Percentiles rank a stretch among this genome's conserved stretches.
These are phyloP conservation scores for Camelina laxa DNA, from an alignment of 345 rosid species.

Conservation along the genomic window DNA sequence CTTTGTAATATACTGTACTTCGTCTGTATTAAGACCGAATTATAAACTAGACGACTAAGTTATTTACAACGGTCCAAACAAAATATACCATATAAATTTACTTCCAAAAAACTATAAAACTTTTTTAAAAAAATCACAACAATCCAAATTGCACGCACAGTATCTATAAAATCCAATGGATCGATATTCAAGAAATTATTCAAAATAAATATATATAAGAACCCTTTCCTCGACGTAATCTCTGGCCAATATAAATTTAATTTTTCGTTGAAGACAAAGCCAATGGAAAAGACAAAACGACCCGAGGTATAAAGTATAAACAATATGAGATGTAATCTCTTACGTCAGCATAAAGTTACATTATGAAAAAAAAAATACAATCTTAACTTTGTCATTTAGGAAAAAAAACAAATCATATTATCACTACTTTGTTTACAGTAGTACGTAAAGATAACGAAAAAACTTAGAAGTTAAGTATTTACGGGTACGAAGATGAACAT, in stretches of 20 bases:
- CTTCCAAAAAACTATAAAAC: neutral
- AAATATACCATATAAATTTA: constrained; percentile 5
- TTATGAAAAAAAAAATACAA: constrained; percentile 30
- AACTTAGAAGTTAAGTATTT: neutral
- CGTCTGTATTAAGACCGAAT: neutral
- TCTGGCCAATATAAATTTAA: constrained; percentile 30
- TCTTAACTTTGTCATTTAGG: constrained; percentile 25
- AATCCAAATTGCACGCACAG: constrained; percentile 31
- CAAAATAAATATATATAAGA: constrained; percentile 9
- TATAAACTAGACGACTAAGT: neutral
- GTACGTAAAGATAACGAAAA: neutral
- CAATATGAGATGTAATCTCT: constrained; percentile 30
- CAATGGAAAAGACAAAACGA: constrained; percentile 31
- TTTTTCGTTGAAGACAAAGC: constrained; percentile 41
- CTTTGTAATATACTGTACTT: neutral
- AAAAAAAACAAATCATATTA: neutral
- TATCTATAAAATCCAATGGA: constrained; percentile 38
- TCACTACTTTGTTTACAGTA: too few relatives aligned
- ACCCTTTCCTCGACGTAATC: constrained; percentile 43
- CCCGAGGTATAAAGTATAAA: constrained; percentile 37
- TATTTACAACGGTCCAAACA: constrained; percentile 12
- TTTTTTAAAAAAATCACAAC: neutral
- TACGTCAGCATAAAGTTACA: constrained; percentile 32
- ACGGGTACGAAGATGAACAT: neutral
- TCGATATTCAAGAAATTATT: constrained; percentile 37